These are phyloP conservation scores for Ogataea kodamae DNA, from an alignment of 805 yeast species.

Conservation along the genomic window DNA sequence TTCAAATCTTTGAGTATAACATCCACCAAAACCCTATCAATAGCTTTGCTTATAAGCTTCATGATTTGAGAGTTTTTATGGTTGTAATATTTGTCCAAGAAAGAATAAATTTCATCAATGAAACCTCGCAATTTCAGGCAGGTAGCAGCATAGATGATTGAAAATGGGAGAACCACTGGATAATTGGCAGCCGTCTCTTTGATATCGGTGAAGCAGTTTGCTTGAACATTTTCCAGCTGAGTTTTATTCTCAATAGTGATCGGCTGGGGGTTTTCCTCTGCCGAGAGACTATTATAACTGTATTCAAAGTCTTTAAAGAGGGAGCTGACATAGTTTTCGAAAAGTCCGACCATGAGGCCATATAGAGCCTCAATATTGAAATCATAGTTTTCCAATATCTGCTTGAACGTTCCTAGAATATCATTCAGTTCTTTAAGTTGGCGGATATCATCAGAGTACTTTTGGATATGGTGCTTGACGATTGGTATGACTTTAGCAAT, in stretches of 20 bases:
- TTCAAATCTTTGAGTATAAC: constrained; percentile 64
- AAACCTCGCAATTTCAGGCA: constrained; percentile 72
- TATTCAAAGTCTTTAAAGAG: constrained; percentile 51
- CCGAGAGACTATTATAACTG: constrained; percentile 60
- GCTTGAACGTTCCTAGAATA: constrained; percentile 64
- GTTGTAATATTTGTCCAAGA: constrained; percentile 60
- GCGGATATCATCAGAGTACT: constrained; percentile 38
- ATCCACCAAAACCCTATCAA: constrained; percentile 66
- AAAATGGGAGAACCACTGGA: constrained; percentile 77
- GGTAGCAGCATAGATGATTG: constrained; percentile 81
- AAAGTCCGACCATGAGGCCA: constrained; percentile 54
- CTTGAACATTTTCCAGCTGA: constrained; percentile 58
- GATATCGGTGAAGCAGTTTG: constrained; percentile 35
- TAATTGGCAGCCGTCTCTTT: constrained; percentile 33
- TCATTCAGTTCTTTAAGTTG: constrained; percentile 55
- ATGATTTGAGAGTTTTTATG: constrained; percentile 59
- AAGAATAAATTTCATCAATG: constrained; percentile 59
- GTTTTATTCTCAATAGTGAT: constrained; percentile 58
- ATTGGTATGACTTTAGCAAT: constrained; percentile 57
- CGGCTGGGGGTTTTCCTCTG: constrained; percentile 87
- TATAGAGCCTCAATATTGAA: constrained; percentile 59
- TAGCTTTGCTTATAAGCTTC: constrained; percentile 54
- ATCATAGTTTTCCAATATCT: constrained; percentile 71
- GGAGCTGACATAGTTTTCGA: constrained; percentile 57
- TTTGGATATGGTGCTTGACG: constrained; percentile 44